phyloP scores from a whole-genome alignment of 345 rosid genomes.

The Euphorbia lathyris region DNA sequence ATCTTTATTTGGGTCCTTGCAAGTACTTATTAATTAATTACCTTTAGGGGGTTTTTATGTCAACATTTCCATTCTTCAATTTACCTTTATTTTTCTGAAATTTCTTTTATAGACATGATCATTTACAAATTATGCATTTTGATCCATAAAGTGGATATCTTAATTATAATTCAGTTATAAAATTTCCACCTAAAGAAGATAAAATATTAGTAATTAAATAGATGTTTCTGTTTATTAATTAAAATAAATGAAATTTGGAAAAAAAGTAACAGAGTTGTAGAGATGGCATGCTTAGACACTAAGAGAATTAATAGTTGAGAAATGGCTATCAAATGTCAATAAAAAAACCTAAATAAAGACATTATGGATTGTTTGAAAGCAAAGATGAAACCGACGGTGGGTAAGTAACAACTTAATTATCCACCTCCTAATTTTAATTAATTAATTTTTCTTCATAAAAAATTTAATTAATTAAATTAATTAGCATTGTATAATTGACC shows the following conservation, averaged over 20 bases:
- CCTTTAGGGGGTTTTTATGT: not conserved
- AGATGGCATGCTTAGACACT: conserved; percentile 24
- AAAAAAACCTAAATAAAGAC: conserved; percentile 16
- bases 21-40: not conserved
- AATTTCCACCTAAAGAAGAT: too few relatives aligned
- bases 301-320: conserved; percentile 41
- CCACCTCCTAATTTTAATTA: not conserved
- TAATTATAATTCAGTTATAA: too few relatives aligned
- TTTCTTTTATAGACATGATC: too few relatives aligned
- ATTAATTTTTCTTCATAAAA: too few relatives aligned
- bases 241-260: not conserved
- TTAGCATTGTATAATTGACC: not conserved
- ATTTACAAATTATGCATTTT: too few relatives aligned
- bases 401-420: conserved; percentile 18
- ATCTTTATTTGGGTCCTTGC: not conserved
- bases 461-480: too few relatives aligned
- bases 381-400: conserved; percentile 44
- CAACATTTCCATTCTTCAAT: too few relatives aligned
- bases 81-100: too few relatives aligned
- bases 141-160: too few relatives aligned
- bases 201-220: too few relatives aligned
- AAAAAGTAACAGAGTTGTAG: not conserved
- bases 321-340: conserved; percentile 38
- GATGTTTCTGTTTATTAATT: too few relatives aligned
- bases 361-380: conserved; percentile 35